These are phyloP conservation scores for Parastagonospora avenae DNA, from an alignment of 2,329 filamentous ascomycete species.

Conservation along the genomic window DNA sequence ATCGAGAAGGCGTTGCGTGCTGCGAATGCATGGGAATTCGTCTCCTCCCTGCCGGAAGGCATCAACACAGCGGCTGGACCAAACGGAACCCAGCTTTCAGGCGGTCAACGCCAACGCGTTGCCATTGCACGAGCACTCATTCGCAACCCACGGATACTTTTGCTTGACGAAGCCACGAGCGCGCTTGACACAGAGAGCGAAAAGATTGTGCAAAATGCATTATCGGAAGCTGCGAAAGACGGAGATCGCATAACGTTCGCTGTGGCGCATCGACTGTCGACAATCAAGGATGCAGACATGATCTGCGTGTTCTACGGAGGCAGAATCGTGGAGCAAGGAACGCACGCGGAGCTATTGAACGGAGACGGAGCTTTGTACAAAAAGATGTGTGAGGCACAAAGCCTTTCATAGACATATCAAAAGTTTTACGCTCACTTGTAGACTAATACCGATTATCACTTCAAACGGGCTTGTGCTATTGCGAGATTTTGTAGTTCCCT, in stretches of 20 bases:
- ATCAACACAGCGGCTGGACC: constrained; percentile 9
- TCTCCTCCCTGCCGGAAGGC: constrained; percentile 57
- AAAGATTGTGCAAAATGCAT: constrained; percentile 43
- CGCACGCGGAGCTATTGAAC: constrained; percentile 42
- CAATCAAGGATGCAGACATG: constrained; percentile 88
- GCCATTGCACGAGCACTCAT: constrained; percentile 50
- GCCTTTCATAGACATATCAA: constrained; percentile 24
- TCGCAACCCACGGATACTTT: constrained; percentile 47
- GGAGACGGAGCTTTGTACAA: constrained; percentile 41
- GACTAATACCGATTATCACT: no score
- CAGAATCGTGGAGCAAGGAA: constrained; percentile 79
- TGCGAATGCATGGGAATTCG: constrained; percentile 19
- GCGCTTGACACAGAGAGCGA: constrained; percentile 48
- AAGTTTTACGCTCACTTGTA: no score
- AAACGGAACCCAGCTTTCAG: constrained; percentile 43
- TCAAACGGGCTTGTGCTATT: no score
- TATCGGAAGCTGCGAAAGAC: constrained; percentile 40
- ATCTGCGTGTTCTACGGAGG: constrained; percentile 94
- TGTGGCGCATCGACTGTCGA: constrained; percentile 78
- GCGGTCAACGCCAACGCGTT: constrained; percentile 50
- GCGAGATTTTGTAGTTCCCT: no score
- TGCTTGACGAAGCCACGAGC: constrained; percentile 42
- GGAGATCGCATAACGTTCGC: constrained; percentile 65
- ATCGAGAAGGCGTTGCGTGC: constrained; percentile 79
- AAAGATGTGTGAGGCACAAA: constrained; percentile 49